Percentiles rank a stretch among this genome's conserved stretches.
Evolutionary conservation across 306 rosid species (phyloP).

Genomic region (Ziziphus jujuba): DNA sequence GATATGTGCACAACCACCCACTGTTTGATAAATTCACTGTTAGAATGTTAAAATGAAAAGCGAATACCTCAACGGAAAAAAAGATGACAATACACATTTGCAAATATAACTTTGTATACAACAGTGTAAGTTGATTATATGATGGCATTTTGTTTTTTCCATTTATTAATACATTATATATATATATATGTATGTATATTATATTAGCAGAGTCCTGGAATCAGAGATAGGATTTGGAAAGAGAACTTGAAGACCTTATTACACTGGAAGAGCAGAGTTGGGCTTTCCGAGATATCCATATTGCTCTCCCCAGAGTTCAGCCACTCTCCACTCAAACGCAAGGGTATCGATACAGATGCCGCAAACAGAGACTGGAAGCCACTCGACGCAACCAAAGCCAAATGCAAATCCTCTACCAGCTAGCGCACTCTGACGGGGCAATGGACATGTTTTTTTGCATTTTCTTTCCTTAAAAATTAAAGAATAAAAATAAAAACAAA

Average conservation of each 20-base stretch:
- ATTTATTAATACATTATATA: too few relatives aligned
- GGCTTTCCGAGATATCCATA: constrained; percentile 51
- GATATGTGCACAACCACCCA: neutral
- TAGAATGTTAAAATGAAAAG: too few relatives aligned
- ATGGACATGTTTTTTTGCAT: too few relatives aligned
- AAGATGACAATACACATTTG: too few relatives aligned
- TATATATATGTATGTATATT: neutral
- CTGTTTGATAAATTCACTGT: neutral
- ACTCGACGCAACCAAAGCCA: constrained; percentile 12
- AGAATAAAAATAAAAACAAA: too few relatives aligned
- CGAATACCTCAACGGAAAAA: too few relatives aligned
- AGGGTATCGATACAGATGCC: constrained; percentile 16
- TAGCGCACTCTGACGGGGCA: too few relatives aligned
- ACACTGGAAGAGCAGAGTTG: constrained; percentile 51
- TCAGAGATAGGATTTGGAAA: constrained; percentile 58
- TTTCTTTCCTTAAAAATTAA: too few relatives aligned
- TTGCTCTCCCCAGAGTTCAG: constrained; percentile 60
- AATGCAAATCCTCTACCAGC: neutral
- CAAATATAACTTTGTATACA: neutral
- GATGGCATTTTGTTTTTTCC: neutral
- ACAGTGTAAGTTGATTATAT: neutral
- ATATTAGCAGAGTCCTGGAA: constrained; percentile 59
- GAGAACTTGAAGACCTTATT: constrained; percentile 51
- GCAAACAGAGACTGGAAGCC: constrained; percentile 3
- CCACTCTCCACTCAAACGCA: constrained; percentile 34